phyloP scores from a whole-genome alignment of 768 basidiomycete species.

The Trametes villosa region DNA sequence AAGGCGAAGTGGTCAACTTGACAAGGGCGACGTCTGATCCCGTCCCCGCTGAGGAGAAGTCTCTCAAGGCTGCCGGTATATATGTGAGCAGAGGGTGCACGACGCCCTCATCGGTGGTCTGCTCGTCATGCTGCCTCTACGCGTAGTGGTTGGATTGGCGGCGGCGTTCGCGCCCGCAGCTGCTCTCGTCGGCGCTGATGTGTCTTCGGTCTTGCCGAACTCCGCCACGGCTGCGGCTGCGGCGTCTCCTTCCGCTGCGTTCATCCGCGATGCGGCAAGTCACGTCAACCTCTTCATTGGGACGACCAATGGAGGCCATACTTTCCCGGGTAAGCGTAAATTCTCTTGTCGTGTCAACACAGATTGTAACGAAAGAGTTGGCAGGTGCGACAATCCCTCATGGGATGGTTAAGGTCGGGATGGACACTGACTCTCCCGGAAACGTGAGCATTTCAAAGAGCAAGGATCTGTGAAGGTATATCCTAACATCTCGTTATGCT shows the following conservation, averaged over 20 bases:
- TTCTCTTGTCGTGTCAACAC: not conserved
- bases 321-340: constrained; percentile 64
- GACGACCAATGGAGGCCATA: constrained; percentile 66
- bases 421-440: constrained; percentile 66
- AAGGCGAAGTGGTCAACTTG: not conserved
- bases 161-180: not conserved
- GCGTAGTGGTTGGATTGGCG: not conserved
- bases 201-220: not conserved
- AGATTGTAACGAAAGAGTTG: not conserved
- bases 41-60: not conserved
- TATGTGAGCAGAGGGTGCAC: not conserved
- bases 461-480: not conserved
- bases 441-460: not conserved
- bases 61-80: constrained; percentile 1
- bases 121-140: not conserved
- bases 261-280: constrained; percentile 30
- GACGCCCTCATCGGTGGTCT: not conserved
- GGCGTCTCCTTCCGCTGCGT: not conserved
- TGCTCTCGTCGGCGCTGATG: not conserved
- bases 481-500: not conserved
- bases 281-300: constrained; percentile 65
- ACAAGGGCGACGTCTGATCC: constrained; percentile 1
- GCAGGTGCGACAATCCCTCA: constrained; percentile 66
- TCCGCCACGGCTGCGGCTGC: not conserved
- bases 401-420: constrained; percentile 68